Evolutionary conservation across 768 basidiomycete species (phyloP).

Genomic region (Pleurotus ostreatus): DNA sequence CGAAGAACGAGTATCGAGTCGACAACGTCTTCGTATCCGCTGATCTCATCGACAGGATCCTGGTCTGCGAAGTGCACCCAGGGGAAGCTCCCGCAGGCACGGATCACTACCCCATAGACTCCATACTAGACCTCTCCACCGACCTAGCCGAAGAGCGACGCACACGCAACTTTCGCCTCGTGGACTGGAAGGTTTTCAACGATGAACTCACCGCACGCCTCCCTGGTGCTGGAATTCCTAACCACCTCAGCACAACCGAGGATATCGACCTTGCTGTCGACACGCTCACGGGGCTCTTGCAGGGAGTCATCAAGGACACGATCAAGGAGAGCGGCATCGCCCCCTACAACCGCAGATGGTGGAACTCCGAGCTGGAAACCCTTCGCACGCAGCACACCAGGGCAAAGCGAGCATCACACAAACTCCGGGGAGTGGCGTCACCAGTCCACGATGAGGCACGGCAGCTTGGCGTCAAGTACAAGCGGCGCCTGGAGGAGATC

Average conservation of each 20-base stretch:
- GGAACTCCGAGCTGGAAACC: neutral
- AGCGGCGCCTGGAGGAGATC: neutral
- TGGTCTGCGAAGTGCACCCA: too few species aligned
- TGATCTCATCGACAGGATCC: too few species aligned
- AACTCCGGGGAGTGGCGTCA: neutral
- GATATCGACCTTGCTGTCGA: neutral
- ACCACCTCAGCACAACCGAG: too few species aligned
- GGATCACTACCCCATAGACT: too few species aligned
- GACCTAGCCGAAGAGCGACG: neutral
- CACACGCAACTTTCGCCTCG: constrained; percentile 20
- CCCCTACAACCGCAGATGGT: neutral
- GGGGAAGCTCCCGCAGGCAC: too few species aligned
- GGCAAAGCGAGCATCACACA: neutral
- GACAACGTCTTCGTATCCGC: constrained; percentile 25
- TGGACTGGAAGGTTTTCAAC: constrained; percentile 27
- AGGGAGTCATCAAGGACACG: neutral
- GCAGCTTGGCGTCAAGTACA: neutral
- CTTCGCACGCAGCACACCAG: neutral
- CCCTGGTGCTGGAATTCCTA: too few species aligned
- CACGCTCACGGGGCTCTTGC: neutral
- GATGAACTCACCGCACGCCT: neutral
- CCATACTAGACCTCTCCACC: constrained; percentile 11
- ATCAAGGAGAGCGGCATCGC: neutral
- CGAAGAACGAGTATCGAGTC: constrained; percentile 17
- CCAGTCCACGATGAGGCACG: neutral